These are phyloP conservation scores for Macadamia tetraphylla DNA, from an alignment of 164 flowering plant genomes.

Conservation along the genomic window DNA sequence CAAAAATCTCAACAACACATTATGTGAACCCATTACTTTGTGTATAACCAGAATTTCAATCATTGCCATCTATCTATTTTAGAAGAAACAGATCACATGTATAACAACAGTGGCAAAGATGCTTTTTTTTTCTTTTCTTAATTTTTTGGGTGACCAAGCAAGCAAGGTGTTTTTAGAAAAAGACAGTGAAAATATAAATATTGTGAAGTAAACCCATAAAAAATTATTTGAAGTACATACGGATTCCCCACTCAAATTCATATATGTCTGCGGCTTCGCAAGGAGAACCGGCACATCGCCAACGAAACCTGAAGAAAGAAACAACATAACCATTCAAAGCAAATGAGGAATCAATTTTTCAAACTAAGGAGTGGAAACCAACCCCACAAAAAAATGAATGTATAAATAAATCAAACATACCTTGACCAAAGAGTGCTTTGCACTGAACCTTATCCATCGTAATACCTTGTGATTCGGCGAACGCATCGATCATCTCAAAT, in stretches of 20 bases:
- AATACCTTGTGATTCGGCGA: constrained; percentile 69
- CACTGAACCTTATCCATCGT: constrained; percentile 53
- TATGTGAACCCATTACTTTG: too few relatives aligned
- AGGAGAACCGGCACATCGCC: constrained; percentile 69
- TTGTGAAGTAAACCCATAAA: too few relatives aligned
- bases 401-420: constrained; percentile 19
- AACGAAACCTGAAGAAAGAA: constrained; percentile 47
- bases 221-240: constrained; percentile 28
- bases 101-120: too few relatives aligned
- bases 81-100: too few relatives aligned
- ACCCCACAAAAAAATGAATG: not conserved
- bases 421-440: constrained; percentile 89
- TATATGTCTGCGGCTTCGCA: constrained; percentile 96
- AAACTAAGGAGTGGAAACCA: not conserved
- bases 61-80: too few relatives aligned
- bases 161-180: too few relatives aligned
- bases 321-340: not conserved
- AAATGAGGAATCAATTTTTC: too few relatives aligned
- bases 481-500: constrained; percentile 83
- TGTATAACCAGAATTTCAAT: too few relatives aligned
- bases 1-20: too few relatives aligned
- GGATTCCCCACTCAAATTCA: constrained; percentile 96
- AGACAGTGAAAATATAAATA: too few relatives aligned
- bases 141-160: too few relatives aligned
- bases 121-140: too few relatives aligned